Evolutionary conservation across 495 filamentous ascomycete species (phyloP), one percentile per base, ranked within the genome.

Genomic region (Podospora fimiseda): DNA sequence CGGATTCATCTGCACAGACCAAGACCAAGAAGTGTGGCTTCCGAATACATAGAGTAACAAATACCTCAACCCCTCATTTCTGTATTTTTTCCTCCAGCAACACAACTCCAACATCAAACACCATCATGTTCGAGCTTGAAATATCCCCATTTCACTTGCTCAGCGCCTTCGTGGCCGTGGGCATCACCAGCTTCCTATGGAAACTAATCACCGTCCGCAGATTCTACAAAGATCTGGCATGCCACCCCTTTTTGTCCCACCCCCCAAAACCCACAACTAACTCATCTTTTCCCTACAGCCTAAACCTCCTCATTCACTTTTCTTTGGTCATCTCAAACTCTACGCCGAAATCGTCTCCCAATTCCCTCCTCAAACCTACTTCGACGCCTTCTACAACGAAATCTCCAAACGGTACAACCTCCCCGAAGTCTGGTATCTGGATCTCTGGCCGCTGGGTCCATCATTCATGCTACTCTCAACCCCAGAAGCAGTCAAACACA

Each of bases 371-470:
- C 36, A 24, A 11, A 33, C 27, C 13, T 37, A 46, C 24, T 23
- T 50, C 8, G 51, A 54, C 18, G 43, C 40, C 1, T 22, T 13
- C 9, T 46, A 45, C 45, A 55, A 51, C 7, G 27, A 55, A 24
- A 59, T 59, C 18, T 51, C 50, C 11, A 43, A 46, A 18, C 56
- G 58, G 20, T 59, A 51, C 43, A 30, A 60, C 16, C 50, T 64
- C 14, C 59, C 59, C 20, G 61, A 60, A 21, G 38, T 64, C 46
- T 60, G 46, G 43, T 64, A 60, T 24, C 52, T 64, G 14, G 61
- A 64, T 30, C 43, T 64, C 14, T 64, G 58, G 61, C 61, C 61
- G 6, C 36, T 60, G 18, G 58, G 55, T 16, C 58, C 59, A 5
- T 41, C 46, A n/a, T 55, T 58, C 22, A 45, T 60, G 37, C 46